Evolutionary conservation across 495 filamentous ascomycete genomes (phyloP).

Genomic region (Penicillium soppii): DNA sequence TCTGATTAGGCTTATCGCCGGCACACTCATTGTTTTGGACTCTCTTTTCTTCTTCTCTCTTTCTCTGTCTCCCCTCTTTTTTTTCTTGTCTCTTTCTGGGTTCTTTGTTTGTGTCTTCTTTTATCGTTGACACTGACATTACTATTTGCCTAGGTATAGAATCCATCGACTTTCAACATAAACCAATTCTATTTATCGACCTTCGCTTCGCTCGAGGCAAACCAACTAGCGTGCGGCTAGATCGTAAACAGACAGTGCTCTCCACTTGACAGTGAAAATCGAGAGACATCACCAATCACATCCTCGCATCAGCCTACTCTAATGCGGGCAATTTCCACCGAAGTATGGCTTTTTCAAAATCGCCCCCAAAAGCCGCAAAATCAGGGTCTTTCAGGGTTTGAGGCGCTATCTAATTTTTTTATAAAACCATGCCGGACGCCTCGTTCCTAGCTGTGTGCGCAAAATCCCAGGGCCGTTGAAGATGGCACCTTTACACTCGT

Average conservation of each 20-base stretch:
- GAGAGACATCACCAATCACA: slow-evolving; percentile 9
- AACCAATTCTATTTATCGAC: too few species aligned
- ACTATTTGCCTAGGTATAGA: too few species aligned
- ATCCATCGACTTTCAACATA: too few species aligned
- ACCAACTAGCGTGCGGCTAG: not conserved
- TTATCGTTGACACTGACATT: too few species aligned
- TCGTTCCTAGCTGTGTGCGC: not conserved
- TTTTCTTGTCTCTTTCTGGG: not conserved
- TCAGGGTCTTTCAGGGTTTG: not conserved
- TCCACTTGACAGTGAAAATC: not conserved
- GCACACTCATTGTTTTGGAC: not conserved
- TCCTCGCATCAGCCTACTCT: not conserved
- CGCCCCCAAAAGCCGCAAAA: slow-evolving; percentile 3
- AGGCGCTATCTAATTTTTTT: not conserved
- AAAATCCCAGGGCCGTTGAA: not conserved
- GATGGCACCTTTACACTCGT: slow-evolving; percentile 27
- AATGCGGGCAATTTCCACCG: slow-evolving; percentile 9
- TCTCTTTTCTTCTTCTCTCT: not conserved
- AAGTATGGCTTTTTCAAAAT: not conserved
- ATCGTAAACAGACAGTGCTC: not conserved
- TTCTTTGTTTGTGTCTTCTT: not conserved
- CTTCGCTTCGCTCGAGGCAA: slow-evolving; percentile 1
- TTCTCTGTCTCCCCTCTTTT: not conserved
- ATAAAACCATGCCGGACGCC: slow-evolving; percentile 3
- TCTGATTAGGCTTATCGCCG: not conserved